Base-by-base conservation (phyloP, 495 filamentous ascomycete genomes). In the Symbiotaphrina buchneri region DNA sequence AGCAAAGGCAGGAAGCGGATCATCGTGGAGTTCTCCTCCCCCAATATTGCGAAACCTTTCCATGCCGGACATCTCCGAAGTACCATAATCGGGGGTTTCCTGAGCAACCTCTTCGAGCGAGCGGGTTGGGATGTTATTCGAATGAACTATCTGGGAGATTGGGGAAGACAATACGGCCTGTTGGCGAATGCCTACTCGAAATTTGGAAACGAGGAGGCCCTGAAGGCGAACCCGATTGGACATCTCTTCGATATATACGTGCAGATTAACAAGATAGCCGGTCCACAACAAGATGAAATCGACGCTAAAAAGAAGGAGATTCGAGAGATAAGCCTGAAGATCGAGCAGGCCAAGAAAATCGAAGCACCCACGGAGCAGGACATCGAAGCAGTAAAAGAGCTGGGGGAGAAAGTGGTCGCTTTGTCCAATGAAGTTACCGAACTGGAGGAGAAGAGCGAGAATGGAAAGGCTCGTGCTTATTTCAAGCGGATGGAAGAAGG, bases 401-500 rank as follows among this genome's bases (percentile, higher is more conserved):
- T 58, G 39, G 46, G 39, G 21, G 52, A 62, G 45, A n/a, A n/a
- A n/a, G n/a, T n/a, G n/a, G n/a, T n/a, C n/a, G n/a, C n/a, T n/a
- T n/a, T n/a, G n/a, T n/a, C n/a, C n/a, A 53, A 62, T 36, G 52
- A 36, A 21, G 21, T 52, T 2, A 28, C 51, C n/a, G 53, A 73
- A 40, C 51, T 65, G 1, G 48, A 47, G 40, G 63, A 61, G 15
- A 61, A 49, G 28, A 62, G 67, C 21, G 59, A 68, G 36, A 80
- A 68, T 26, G 63, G 72, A 48, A 63, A 67, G 38, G 70, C 70
- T 18, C 56, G 68, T 34, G 58, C 71, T 21, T 93, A 92, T 53
- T 97, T 97, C 61, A 84, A 78, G 52, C 69, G 70, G 40, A 90
- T 97, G 79, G 77, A 79, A 24, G 72, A 84, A 41, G 66, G 76